Base-by-base conservation (phyloP, 2,329 filamentous ascomycete genomes). In the Cladorrhinum sp. region DNA sequence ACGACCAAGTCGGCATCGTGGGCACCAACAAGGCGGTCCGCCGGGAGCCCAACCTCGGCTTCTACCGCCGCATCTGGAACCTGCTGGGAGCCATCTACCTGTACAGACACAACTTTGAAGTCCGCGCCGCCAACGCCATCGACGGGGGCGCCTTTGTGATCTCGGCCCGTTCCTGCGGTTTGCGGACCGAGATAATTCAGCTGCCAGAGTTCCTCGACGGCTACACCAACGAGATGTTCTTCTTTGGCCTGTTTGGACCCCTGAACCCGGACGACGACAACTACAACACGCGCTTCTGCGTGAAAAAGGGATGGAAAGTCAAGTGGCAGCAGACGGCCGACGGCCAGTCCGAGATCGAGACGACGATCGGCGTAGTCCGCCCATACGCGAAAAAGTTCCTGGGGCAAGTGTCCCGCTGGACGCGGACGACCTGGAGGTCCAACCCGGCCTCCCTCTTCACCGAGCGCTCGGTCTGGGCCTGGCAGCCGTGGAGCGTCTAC, bases 41-140 rank as follows among this genome's bases (percentile, higher is more conserved):
- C 0, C 55, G 67, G 3, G 2, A 36, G 1, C 1, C 61, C 60
- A 52, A 46, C 66, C 60, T 6, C 57, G 59, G 0, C 64, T 65
- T 70, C 1, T 73, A 69, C 69, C 59, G 58, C 3, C 72, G 71
- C 0, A 71, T 80, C 57, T 78, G 77, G 70, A 86, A 87, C 71
- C 79, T 85, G 68, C 74, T 87, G 18, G 84, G 82, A 0, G 80
- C 80, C 28, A 70, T 79, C n/a, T 87, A 87, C 68, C 78, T 88
- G 1, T 79, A 83, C 65, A 81, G 85, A 0, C 83, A 86, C 70
- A 87, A 86, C 68, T 88, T 82, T 69, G 85, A 88, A 67, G 81
- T 84, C 57, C 77, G 80, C 0, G 75, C 82, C 0, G 81, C 81
- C 6, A 83, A 82, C 62, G 74, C 79, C 6, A 73, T 87, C 9